Percentiles rank a stretch among this genome's conserved stretches.
Evolutionary conservation across 768 basidiomycete genomes (phyloP).

Genomic region (Fomitopsis serialis): DNA sequence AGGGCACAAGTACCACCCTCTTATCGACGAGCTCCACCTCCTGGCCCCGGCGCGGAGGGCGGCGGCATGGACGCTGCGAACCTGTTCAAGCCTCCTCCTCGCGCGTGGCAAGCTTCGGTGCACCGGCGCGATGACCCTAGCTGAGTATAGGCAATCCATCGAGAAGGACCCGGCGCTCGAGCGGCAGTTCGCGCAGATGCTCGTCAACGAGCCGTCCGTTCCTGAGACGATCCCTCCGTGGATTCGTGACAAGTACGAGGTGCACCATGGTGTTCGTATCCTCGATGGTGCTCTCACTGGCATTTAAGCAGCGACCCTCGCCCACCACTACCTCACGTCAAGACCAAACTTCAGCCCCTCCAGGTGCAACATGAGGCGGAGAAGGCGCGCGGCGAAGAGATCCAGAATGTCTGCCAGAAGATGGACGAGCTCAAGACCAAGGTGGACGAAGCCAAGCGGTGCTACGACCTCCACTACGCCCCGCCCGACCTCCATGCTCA

Average conservation of each 20-base stretch:
- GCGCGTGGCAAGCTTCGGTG: constrained; percentile 74
- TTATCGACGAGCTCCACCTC: constrained; percentile 95
- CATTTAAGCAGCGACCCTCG: constrained; percentile 85
- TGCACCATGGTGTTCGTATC: constrained; percentile 88
- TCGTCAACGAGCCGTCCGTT: constrained; percentile 88
- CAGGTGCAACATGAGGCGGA: constrained; percentile 84
- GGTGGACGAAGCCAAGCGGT: constrained; percentile 87
- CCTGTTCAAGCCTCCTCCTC: constrained; percentile 86
- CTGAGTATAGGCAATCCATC: constrained; percentile 90
- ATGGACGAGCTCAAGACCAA: constrained; percentile 92
- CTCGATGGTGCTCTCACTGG: constrained; percentile 84
- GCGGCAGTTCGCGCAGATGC: constrained; percentile 87
- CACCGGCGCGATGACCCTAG: constrained; percentile 89
- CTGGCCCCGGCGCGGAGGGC: constrained; percentile 74
- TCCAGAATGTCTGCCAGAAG: constrained; percentile 67
- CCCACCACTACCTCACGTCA: constrained; percentile 87
- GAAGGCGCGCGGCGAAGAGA: constrained; percentile 76
- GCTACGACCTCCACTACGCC: constrained; percentile 83
- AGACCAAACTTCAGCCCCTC: constrained; percentile 70
- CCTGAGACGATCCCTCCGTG: constrained; percentile 87
- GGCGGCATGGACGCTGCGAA: constrained; percentile 94
- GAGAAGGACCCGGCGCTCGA: constrained; percentile 91
- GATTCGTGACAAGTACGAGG: constrained; percentile 89
- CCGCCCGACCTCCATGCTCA: constrained; percentile 83
- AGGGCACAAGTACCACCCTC: constrained; percentile 77